Evolutionary conservation across 1,284 basidiomycete genomes (phyloP), one percentile per base, ranked within the genome.

Genomic region (Microstroma glucosiphilum): DNA sequence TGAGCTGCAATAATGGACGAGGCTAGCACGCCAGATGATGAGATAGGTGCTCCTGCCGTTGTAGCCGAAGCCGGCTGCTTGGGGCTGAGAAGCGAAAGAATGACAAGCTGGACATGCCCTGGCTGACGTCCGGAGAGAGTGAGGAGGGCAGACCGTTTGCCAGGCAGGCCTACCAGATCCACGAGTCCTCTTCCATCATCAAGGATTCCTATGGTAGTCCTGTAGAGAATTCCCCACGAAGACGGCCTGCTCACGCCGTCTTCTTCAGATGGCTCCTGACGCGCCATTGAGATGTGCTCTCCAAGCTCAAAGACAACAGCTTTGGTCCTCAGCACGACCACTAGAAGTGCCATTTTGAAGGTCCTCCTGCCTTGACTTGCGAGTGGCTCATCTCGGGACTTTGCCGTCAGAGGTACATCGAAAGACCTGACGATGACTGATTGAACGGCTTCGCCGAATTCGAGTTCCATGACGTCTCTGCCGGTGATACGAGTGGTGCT

Each of bases 1-100:
- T 76, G 73, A 2, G 73, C 73, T 3, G 70, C 72, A 25, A 76
- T 70, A 53, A 76, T 75, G 19, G 66, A 63, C 6, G 71, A 65
- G 1, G 73, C 70, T 12, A 48, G 46, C 23, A 48, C n/a, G 23
- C 46, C 46, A 23, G 46, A 48, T 9, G 30, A 37, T 4, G 30
- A 37, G 30, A 9, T 37, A 37, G 30, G 30, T 37, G 30, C 4
- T 9, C 30, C 30, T 9, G 30, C 4, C n/a, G 46, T 48, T n/a
- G n/a, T 48, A 7, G 46, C 12, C n/a, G n/a, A n/a, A 7, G 11
- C 23, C n/a, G n/a, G 4, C 46, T 48, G 46, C n/a, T 23, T n/a
- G 7, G 46, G 46, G 46, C 17, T 23, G 46, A 48, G 17, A n/a
- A 64, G 13, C 9, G 63, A 55, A 37, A 73, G 42, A 12, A 56